phyloP scores from a whole-genome alignment of 2,329 filamentous ascomycete genomes.

The Sporothrix inflata region DNA sequence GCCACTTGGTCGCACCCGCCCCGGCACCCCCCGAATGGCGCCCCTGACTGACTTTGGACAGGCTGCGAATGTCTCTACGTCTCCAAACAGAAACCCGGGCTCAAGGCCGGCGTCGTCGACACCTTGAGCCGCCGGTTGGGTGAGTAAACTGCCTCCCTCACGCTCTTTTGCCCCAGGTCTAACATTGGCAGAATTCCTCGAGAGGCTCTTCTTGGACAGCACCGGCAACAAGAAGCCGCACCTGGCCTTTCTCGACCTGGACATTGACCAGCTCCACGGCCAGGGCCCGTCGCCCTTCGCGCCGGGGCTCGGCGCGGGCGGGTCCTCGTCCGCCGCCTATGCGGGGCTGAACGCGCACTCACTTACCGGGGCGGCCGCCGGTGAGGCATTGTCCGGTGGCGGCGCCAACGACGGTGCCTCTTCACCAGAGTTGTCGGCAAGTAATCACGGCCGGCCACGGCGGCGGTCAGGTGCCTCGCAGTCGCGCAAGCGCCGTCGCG shows the following conservation, averaged over 20 bases:
- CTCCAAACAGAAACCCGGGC: conserved; percentile 4
- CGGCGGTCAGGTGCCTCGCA: not conserved
- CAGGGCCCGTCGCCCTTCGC: conserved; percentile 19
- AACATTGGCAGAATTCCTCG: conserved; percentile 21
- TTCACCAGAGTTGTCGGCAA: not conserved
- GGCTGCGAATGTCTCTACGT: conserved; percentile 30
- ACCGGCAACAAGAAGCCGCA: conserved; percentile 26
- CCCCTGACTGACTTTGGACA: not conserved
- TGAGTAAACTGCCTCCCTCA: too few species aligned
- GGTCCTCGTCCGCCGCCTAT: not conserved
- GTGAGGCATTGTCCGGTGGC: conserved; percentile 8
- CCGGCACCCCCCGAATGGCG: too few species aligned
- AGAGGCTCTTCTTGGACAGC: conserved; percentile 24
- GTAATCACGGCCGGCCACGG: conserved; percentile 26
- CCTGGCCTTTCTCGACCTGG: conserved; percentile 24
- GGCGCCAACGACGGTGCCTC: not conserved
- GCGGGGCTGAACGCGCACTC: not conserved
- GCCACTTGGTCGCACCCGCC: not conserved
- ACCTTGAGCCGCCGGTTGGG: conserved; percentile 29
- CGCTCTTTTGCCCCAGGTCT: too few species aligned
- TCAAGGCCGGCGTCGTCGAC: conserved; percentile 23
- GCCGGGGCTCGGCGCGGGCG: not conserved
- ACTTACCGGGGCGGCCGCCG: not conserved
- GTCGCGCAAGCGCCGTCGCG: conserved; percentile 7
- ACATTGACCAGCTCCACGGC: conserved; percentile 21